Evolutionary conservation across 768 basidiomycete species (phyloP), one percentile per base, ranked within the genome.

Genomic region (Tremella yokohamensis): DNA sequence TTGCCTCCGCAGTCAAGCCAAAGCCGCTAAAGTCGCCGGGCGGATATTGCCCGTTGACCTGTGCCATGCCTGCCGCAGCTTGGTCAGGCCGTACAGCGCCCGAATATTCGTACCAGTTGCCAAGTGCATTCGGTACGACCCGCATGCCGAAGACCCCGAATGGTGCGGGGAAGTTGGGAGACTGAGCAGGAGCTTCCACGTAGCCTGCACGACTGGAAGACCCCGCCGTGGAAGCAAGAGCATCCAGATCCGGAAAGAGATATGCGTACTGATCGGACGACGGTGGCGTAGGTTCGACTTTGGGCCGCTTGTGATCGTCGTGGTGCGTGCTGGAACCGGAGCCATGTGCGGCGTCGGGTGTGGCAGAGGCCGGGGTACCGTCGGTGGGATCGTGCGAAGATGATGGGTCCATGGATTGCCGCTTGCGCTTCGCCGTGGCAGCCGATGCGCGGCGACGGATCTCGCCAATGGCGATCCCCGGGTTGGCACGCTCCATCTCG

Each of bases 191-290:
- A 11, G 29, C 29, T 34, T 34, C 29, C 29, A 34, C 29, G 11
- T 34, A 34, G 29, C 29, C 29, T 34, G 29, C 29, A 34, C 29
- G 29, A 34, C 29, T 34, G 29, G 29, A 34, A 4, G 29, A 34
- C 11, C 29, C 29, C 6, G 29, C 29, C 29, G 29, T 34, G 29
- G 29, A 34, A 8, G 56, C 49, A 47, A 63, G 40, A 13, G 54
- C 39, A 19, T 64, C 66, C 13, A 71, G 54, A 57, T 72, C 62
- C 0, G 70, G 70, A 34, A 72, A 72, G 4, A 72, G 59, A 45
- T 67, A 72, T 12, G 58, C 45, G 45, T 68, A 71, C 38, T 54
- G 26, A 9, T 60, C 60, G 38, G 64, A 15, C 19, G 26, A 58
- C 15, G 54, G 25, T 26, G 54, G 42, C 24, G 20, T 42, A 22